phyloP scores from a whole-genome alignment of 2,329 filamentous ascomycete genomes.

The Fusarium dlaminii region DNA sequence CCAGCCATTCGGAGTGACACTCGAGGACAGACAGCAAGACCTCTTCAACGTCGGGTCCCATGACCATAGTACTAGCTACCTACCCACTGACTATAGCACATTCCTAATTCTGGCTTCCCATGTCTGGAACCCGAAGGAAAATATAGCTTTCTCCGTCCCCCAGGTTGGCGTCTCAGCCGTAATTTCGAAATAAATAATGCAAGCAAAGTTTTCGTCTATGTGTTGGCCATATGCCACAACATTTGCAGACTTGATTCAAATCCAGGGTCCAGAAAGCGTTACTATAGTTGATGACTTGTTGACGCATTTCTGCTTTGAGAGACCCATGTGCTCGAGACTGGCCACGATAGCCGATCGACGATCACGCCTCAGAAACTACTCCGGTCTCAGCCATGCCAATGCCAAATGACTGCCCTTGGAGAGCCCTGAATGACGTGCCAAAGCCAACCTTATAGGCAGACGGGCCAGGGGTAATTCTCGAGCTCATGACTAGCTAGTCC shows the following conservation, averaged over 20 bases:
- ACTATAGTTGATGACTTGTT: background rate
- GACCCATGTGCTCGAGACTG: constrained; percentile 17
- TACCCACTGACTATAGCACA: background rate
- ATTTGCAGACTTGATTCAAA: background rate
- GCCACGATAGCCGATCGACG: constrained; percentile 42
- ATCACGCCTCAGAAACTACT: constrained; percentile 28
- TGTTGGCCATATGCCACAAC: background rate
- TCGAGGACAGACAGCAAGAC: background rate
- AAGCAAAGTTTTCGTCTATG: background rate
- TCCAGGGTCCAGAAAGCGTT: background rate
- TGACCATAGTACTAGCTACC: background rate
- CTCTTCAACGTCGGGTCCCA: background rate
- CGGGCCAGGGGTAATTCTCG: background rate
- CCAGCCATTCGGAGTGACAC: background rate
- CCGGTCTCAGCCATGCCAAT: constrained; percentile 14
- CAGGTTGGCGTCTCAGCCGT: background rate
- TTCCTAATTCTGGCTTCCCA: background rate
- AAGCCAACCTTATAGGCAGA: background rate
- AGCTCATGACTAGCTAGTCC: constrained; percentile 27
- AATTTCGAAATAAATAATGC: background rate
- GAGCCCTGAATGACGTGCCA: constrained; percentile 30
- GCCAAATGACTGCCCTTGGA: background rate
- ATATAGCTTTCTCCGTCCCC: background rate
- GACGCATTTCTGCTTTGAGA: constrained; percentile 20
- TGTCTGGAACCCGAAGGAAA: background rate